Conservation (phyloP, 345 rosid species). For the Acer saccharum region DNA sequence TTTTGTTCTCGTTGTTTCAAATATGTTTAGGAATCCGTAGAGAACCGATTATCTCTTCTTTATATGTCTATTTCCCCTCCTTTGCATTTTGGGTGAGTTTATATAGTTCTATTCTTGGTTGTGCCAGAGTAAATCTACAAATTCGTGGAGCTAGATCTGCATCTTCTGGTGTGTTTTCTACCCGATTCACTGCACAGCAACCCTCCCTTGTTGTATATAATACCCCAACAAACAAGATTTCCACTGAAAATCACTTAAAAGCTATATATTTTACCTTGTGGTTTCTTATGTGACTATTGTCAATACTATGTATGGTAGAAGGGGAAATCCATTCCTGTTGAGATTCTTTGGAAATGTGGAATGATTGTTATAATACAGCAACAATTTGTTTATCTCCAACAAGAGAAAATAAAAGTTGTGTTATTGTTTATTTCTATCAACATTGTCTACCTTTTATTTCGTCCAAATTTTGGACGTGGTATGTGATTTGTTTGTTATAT, state of each 20-base stretch:
- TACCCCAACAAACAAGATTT: background rate
- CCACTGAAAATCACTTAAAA: background rate
- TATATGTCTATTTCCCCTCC: background rate
- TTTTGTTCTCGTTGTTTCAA: conserved; percentile 2
- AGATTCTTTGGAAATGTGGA: background rate
- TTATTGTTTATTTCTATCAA: background rate
- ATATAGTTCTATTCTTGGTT: background rate
- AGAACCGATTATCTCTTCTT: background rate
- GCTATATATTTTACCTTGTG: background rate
- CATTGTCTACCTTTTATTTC: no score
- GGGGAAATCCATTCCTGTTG: background rate
- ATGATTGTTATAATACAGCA: background rate
- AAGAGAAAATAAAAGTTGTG: background rate
- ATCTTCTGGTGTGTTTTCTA: background rate
- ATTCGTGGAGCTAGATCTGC: background rate
- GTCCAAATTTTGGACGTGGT: no score
- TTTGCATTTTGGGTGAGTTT: no score
- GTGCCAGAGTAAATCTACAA: background rate
- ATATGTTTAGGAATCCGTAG: background rate
- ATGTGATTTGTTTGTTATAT: no score
- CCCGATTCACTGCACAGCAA: background rate
- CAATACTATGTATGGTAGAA: background rate
- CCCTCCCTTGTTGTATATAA: background rate
- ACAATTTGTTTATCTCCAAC: background rate
- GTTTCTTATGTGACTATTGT: background rate